phyloP scores from a whole-genome alignment of 768 basidiomycete genomes.

The Tylopilus cervinicoccineus region DNA sequence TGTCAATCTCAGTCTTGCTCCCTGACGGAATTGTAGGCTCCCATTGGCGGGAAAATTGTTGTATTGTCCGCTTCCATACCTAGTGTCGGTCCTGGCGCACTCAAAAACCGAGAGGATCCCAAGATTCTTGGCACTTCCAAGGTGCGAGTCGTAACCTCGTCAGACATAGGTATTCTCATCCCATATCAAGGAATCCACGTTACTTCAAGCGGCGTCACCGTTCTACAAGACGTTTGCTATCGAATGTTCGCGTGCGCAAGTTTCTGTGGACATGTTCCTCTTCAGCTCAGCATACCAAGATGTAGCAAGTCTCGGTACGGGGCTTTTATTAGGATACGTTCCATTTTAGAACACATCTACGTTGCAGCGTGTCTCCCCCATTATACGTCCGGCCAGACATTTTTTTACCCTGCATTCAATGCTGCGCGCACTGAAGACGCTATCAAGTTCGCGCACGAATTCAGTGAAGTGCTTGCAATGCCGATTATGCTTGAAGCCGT shows the following conservation, averaged over 20 bases:
- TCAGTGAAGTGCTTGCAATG: slow-evolving; percentile 88
- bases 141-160: slow-evolving; percentile 35
- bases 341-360: background rate
- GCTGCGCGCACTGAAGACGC: slow-evolving; percentile 93
- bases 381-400: slow-evolving; percentile 97
- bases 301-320: slow-evolving; percentile 82
- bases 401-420: slow-evolving; percentile 98
- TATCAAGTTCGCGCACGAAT: slow-evolving; percentile 96
- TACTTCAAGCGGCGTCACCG: slow-evolving; percentile 88
- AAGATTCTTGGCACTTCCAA: slow-evolving; percentile 94
- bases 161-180: background rate
- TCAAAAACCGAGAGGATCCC: slow-evolving; percentile 96
- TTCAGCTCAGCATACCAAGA: slow-evolving; percentile 94
- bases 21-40: slow-evolving; percentile 45
- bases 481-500: slow-evolving; percentile 96
- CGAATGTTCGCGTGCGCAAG: slow-evolving; percentile 94
- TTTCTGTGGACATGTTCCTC: slow-evolving; percentile 99
- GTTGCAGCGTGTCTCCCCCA: slow-evolving; percentile 81
- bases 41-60: slow-evolving; percentile 93
- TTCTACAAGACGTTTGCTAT: slow-evolving; percentile 99
- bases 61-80: slow-evolving; percentile 85
- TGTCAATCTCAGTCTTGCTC: background rate
- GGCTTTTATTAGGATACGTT: background rate
- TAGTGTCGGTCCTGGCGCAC: slow-evolving; percentile 80
- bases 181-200: slow-evolving; percentile 68